Evolutionary conservation across 2,329 filamentous ascomycete species (phyloP).

Genomic region (Aspergillus texensis): DNA sequence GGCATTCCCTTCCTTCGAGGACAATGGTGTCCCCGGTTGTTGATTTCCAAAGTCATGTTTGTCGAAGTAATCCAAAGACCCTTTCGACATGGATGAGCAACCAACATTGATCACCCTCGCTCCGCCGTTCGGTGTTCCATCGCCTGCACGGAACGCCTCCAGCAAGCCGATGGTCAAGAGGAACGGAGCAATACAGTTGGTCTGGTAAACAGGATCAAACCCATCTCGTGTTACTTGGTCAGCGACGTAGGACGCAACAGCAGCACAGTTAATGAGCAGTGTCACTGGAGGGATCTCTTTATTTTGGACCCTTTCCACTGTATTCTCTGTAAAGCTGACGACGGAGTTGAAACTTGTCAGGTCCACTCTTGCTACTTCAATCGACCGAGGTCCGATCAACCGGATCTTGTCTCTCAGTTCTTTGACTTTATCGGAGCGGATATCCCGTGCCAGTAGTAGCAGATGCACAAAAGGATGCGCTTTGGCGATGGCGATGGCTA

Average conservation of each 20-base stretch:
- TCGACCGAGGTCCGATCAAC: conserved; percentile 36
- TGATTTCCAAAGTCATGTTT: conserved; percentile 19
- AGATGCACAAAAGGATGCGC: conserved; percentile 40
- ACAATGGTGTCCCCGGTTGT: conserved; percentile 28
- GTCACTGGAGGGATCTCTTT: conserved; percentile 40
- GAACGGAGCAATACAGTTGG: conserved; percentile 41
- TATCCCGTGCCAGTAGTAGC: conserved; percentile 35
- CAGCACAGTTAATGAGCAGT: conserved; percentile 37
- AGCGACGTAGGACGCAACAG: conserved; percentile 35
- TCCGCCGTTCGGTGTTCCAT: conserved; percentile 33
- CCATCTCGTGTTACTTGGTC: conserved; percentile 37
- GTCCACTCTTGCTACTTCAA: conserved; percentile 36
- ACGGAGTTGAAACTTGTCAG: conserved; percentile 37
- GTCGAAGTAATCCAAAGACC: conserved; percentile 38
- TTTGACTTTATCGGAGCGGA: conserved; percentile 32
- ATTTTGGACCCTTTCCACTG: conserved; percentile 35
- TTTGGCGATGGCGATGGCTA: conserved; percentile 39
- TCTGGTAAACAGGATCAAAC: conserved; percentile 41
- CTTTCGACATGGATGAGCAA: conserved; percentile 35
- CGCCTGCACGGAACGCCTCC: conserved; percentile 39
- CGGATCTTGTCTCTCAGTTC: conserved; percentile 32
- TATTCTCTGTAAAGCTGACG: conserved; percentile 32
- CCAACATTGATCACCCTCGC: conserved; percentile 41
- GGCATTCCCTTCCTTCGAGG: conserved; percentile 32
- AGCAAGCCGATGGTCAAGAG: conserved; percentile 39